Base-by-base conservation (phyloP, 768 basidiomycete species). In the Nidularia sp. region DNA sequence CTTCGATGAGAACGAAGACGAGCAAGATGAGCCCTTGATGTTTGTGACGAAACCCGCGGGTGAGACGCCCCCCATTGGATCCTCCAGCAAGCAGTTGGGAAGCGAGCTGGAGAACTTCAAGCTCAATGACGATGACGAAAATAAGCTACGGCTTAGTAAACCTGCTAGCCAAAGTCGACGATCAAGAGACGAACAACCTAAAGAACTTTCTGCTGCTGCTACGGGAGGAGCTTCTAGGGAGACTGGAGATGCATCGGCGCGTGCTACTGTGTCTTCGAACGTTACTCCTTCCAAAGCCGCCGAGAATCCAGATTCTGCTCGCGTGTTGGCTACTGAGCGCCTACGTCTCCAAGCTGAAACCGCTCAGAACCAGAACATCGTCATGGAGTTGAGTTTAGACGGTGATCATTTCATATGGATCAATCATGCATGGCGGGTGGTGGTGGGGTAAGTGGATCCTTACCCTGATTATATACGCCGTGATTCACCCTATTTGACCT, bases 341-440 rank as follows among this genome's bases (percentile, higher is more conserved):
- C 70, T 98, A 32, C 83, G 89, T 39, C 71, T 92, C 34, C 88
- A 96, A 61, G 97, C 94, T 6, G 97, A 98, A 67, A 91, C 90
- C 1, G 93, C 95, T 5, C 93, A 96, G 70, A 92, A 88, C 63
- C 91, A 93, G 67, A 98, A 97, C 60, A 91, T 98, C 50, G 92
- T 99, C 31, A 79, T 98, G 74, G 97, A 99, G 65, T 80, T 99
- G 32, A 87, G 86, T 66, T 74, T 98, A 57, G 93, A 98, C 64
- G 94, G 93, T 6, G 94, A 98, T 64, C 88, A 93, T 58, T 86
- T 98, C 60, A 83, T 93, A 60, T 99, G 94, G 90, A 80, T 96
- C 45, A 98, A 97, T 69, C 91, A 95, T 62, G 93, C 95, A 0
- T 98, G 97, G 92, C 76, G 84, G 60, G 84, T 88, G 50, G 92